phyloP scores from a whole-genome alignment of 139 green algal species.

The Chlamydomonas eustigma region DNA sequence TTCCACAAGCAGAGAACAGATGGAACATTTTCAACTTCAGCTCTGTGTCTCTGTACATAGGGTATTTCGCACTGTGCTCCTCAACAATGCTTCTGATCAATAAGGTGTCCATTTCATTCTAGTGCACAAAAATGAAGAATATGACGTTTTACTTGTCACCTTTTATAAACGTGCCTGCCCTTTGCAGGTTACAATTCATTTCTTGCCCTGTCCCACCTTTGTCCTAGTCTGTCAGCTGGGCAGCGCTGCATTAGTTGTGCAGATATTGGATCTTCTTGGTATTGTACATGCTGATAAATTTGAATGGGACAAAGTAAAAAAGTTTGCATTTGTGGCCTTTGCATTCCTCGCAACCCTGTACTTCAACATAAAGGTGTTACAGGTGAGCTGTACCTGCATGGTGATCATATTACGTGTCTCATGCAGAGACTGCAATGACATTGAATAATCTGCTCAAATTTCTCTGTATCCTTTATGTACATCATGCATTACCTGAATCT shows the following conservation, averaged over 20 bases:
- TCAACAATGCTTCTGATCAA: slow-evolving; percentile 43
- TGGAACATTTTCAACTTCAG: no score
- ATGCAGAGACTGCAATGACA: no score
- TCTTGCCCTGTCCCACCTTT: slow-evolving; percentile 28
- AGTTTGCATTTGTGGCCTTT: slow-evolving; percentile 25
- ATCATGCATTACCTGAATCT: no score
- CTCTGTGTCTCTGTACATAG: no score
- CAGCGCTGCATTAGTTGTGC: slow-evolving; percentile 14
- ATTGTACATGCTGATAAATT: slow-evolving; percentile 18
- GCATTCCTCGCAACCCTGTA: slow-evolving; percentile 40
- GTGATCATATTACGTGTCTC: no score
- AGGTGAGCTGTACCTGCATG: no score
- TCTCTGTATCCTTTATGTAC: no score
- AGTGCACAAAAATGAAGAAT: background rate
- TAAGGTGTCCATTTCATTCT: slow-evolving; percentile 18
- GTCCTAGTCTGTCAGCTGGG: slow-evolving; percentile 32
- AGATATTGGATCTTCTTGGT: background rate
- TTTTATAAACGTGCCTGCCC: no score
- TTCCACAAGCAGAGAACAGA: no score
- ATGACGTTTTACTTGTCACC: no score
- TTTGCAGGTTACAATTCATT: slow-evolving; percentile 30
- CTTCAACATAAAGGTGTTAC: slow-evolving; percentile 37
- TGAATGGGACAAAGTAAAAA: slow-evolving; percentile 26
- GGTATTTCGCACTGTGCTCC: slow-evolving; percentile 34
- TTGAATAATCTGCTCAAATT: no score